Evolutionary conservation across 1,284 basidiomycete species (phyloP).

Genomic region (Boletellus deceptivus): DNA sequence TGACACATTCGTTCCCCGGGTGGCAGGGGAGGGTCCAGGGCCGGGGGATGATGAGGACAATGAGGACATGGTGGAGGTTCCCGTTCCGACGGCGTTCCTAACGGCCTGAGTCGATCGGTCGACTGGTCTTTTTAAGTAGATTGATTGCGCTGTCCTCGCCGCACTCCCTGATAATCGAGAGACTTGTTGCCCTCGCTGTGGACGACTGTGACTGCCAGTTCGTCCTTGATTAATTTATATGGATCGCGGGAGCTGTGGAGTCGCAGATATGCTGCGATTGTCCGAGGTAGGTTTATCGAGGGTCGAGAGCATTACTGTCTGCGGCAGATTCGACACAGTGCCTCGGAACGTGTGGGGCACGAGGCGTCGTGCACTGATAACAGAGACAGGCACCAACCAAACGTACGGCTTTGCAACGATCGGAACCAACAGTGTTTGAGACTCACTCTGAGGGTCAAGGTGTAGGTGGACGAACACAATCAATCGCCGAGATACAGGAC

Average conservation of each 20-base stretch:
- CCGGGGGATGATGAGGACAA: conserved; percentile 34
- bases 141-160: neutral
- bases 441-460: neutral
- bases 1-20: neutral
- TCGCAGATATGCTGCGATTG: no score
- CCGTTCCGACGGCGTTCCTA: conserved; percentile 20
- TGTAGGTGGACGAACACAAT: conserved; percentile 16
- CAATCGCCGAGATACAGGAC: conserved; percentile 19
- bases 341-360: neutral
- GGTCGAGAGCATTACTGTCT: no score
- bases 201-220: neutral
- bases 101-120: conserved; percentile 45
- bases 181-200: no score
- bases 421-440: neutral
- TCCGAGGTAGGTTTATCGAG: no score
- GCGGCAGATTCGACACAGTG: neutral
- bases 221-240: no score
- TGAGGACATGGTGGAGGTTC: conserved; percentile 37
- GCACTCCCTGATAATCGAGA: neutral
- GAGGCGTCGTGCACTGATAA: neutral
- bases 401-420: neutral
- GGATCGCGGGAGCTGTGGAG: no score
- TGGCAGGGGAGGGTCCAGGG: conserved; percentile 16
- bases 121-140: neutral
- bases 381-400: neutral